Conservation (phyloP, 2,329 filamentous ascomycete species). For the Fusarium sp. region DNA sequence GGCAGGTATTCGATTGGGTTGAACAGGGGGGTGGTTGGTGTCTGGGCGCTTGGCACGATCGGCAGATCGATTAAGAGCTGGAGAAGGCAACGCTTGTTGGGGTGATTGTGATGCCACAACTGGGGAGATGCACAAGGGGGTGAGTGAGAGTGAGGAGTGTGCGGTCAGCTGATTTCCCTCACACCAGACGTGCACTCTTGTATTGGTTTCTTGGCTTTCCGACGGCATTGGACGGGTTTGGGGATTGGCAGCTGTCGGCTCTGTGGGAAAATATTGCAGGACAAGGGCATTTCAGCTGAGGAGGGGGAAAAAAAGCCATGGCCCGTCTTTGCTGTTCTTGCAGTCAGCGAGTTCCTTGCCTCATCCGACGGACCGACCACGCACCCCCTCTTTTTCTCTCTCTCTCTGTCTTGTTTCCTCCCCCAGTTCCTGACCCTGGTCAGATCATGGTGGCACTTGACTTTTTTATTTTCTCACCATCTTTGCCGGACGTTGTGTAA, state of each 20-base stretch:
- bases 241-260: not conserved
- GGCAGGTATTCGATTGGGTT: slow-evolving; percentile 10
- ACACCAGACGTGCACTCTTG: not conserved
- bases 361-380: not conserved
- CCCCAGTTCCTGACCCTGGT: not conserved
- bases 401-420: not conserved
- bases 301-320: not conserved
- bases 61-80: slow-evolving; percentile 10
- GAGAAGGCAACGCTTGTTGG: not conserved
- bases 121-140: not conserved
- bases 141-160: not conserved
- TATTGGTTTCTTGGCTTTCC: not conserved
- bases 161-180: not conserved
- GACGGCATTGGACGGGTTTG: not conserved
- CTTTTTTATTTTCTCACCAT: not conserved
- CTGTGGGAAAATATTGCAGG: not conserved
- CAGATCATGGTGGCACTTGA: slow-evolving; percentile 6
- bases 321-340: not conserved
- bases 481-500: not conserved
- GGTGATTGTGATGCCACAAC: slow-evolving; percentile 1
- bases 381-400: not conserved
- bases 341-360: not conserved
- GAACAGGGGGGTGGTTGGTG: not conserved
- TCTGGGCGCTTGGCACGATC: slow-evolving; percentile 14
- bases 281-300: not conserved